Evolutionary conservation across 2,329 filamentous ascomycete species (phyloP).

Genomic region (Polytolypa hystricis): DNA sequence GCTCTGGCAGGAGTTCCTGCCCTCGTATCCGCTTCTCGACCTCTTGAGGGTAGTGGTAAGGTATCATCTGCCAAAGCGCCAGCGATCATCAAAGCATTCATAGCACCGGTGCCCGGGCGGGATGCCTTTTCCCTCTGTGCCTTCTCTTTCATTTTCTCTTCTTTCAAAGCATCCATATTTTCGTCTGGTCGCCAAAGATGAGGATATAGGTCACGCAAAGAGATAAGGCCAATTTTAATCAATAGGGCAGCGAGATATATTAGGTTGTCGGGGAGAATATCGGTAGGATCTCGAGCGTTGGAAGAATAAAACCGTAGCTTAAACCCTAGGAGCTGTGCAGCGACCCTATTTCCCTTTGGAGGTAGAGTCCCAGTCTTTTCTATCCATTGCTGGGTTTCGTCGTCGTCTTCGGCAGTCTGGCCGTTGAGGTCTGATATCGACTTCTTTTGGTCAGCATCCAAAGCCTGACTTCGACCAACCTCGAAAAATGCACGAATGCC

Average conservation of each 20-base stretch:
- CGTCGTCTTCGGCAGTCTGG: conserved; percentile 35
- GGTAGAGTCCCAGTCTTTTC: conserved; percentile 68
- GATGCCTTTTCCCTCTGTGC: conserved; percentile 64
- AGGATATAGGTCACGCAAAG: conserved; percentile 77
- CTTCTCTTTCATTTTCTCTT: conserved; percentile 61
- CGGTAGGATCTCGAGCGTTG: conserved; percentile 58
- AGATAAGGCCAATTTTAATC: conserved; percentile 96
- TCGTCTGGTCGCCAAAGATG: conserved; percentile 82
- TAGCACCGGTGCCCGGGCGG: conserved; percentile 56
- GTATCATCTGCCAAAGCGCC: conserved; percentile 80
- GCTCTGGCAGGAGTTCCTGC: conserved; percentile 44
- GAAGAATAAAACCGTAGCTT: conserved; percentile 94
- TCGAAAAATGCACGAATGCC: conserved; percentile 84
- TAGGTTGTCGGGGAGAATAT: conserved; percentile 79
- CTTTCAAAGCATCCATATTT: conserved; percentile 63
- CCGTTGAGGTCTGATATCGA: conserved; percentile 32
- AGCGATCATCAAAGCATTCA: conserved; percentile 79
- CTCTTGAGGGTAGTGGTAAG: conserved; percentile 37
- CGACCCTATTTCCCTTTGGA: conserved; percentile 76
- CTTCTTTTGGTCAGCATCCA: conserved; percentile 45
- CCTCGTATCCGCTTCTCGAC: conserved; percentile 42
- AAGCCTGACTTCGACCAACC: conserved; percentile 60
- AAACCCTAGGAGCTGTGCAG: conserved; percentile 90
- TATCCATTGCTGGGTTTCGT: conserved; percentile 62
- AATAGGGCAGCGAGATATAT: conserved; percentile 84